Evolutionary conservation across 164 flowering plant genomes (phyloP).

Genomic region (Piper betle): DNA sequence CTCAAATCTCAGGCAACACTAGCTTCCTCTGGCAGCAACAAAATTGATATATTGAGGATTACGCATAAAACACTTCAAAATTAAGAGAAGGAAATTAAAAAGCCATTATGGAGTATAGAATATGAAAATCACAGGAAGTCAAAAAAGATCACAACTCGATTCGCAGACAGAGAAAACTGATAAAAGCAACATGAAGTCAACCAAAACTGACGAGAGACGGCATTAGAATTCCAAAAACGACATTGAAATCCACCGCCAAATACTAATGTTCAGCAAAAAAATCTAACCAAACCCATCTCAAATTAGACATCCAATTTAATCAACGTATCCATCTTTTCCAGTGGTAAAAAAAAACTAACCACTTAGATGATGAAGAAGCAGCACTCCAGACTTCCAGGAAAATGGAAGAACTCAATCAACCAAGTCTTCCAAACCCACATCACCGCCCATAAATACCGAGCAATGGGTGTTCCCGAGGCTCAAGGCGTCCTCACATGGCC

Average conservation of each 20-base stretch:
- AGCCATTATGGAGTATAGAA: too few relatives aligned
- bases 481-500: conserved; percentile 4
- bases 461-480: conserved; percentile 3
- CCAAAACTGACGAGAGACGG: too few relatives aligned
- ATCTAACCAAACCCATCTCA: neutral
- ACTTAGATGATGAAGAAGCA: too few relatives aligned
- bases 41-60: neutral
- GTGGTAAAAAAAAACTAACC: too few relatives aligned
- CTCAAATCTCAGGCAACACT: neutral
- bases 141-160: too few relatives aligned
- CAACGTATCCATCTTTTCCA: neutral
- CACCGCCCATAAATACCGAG: neutral
- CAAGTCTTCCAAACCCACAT: neutral
- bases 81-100: too few relatives aligned
- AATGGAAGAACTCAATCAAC: neutral
- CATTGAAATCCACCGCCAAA: too few relatives aligned
- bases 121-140: too few relatives aligned
- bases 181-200: too few relatives aligned
- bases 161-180: too few relatives aligned
- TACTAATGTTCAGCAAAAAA: neutral
- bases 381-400: neutral
- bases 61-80: neutral
- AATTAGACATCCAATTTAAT: neutral
- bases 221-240: too few relatives aligned
- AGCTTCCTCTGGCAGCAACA: too few relatives aligned